These are phyloP conservation scores for Mycena polygramma DNA, from an alignment of 768 basidiomycete genomes.

Conservation along the genomic window DNA sequence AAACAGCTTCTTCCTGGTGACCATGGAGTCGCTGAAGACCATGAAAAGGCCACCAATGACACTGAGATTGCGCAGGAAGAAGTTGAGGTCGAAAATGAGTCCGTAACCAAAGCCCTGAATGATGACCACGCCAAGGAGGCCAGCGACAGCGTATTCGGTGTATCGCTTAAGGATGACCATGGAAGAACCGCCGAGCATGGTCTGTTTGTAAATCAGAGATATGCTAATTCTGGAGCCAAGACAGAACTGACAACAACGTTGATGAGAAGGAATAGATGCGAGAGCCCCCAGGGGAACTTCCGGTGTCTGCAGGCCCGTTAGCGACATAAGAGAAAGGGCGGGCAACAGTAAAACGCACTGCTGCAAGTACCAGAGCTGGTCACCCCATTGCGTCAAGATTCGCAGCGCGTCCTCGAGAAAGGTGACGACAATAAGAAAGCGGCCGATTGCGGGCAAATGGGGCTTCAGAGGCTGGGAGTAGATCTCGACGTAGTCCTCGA, in stretches of 20 bases:
- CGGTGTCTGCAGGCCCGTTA: constrained; percentile 75
- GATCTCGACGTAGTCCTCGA: constrained; percentile 94
- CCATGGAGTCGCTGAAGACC: constrained; percentile 98
- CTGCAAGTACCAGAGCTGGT: constrained; percentile 99
- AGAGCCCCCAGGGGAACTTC: constrained; percentile 95
- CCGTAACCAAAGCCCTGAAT: constrained; percentile 99
- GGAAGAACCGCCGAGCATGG: constrained; percentile 88
- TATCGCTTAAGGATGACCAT: constrained; percentile 89
- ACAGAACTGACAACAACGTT: constrained; percentile 86
- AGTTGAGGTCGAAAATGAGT: constrained; percentile 99
- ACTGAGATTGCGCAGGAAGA: constrained; percentile 98
- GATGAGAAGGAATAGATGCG: constrained; percentile 90
- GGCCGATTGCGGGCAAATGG: constrained; percentile 92
- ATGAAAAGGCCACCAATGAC: constrained; percentile 99
- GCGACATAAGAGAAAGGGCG: constrained; percentile 20
- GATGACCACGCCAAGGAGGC: constrained; percentile 91
- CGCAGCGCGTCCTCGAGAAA: constrained; percentile 97
- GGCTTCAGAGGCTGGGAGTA: constrained; percentile 95
- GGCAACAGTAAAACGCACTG: constrained; percentile 67
- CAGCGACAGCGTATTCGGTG: constrained; percentile 91
- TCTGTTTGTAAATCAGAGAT: constrained; percentile 59
- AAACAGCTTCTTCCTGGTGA: constrained; percentile 87
- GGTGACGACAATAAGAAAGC: constrained; percentile 97
- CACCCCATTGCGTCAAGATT: constrained; percentile 94
- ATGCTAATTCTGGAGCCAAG: background rate